Evolutionary conservation across 2,329 filamentous ascomycete species (phyloP).

Genomic region (Fusarium tanahbumbuense): DNA sequence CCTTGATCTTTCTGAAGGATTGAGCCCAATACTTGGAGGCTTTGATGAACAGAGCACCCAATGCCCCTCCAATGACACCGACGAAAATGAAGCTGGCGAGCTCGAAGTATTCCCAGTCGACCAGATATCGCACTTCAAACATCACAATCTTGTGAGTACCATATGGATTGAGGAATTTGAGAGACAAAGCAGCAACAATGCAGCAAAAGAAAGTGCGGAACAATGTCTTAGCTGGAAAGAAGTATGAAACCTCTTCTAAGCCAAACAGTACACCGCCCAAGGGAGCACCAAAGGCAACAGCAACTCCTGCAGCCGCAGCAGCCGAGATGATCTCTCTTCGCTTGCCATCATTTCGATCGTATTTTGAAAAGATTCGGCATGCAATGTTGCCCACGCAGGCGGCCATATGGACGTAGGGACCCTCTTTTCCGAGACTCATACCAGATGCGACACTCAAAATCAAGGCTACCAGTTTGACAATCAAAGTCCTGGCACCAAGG

Average conservation of each 20-base stretch:
- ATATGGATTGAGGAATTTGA: conserved; percentile 97
- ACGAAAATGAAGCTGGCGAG: conserved; percentile 86
- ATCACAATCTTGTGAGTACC: conserved; percentile 96
- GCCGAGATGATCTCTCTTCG: conserved; percentile 93
- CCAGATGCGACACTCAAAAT: conserved; percentile 92
- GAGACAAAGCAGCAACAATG: conserved; percentile 87
- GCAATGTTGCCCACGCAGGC: conserved; percentile 95
- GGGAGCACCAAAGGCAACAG: conserved; percentile 93
- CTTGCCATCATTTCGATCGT: conserved; percentile 93
- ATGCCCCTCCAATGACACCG: conserved; percentile 83
- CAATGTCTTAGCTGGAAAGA: conserved; percentile 96
- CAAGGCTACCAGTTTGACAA: conserved; percentile 85
- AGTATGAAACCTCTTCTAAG: conserved; percentile 94
- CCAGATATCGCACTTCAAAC: conserved; percentile 90
- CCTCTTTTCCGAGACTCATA: conserved; percentile 92
- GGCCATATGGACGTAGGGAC: conserved; percentile 97
- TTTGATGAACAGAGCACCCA: conserved; percentile 96
- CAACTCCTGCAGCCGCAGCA: conserved; percentile 89
- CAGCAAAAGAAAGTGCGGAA: conserved; percentile 99
- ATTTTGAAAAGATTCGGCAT: conserved; percentile 93
- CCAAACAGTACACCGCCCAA: conserved; percentile 90
- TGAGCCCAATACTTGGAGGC: conserved; percentile 90
- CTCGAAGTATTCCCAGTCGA: conserved; percentile 96
- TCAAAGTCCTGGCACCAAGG: conserved; percentile 85
- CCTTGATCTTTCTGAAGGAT: conserved; percentile 81